Evolutionary conservation across 208 protist species (phyloP).

Genomic region (Angomonas deanei): DNA sequence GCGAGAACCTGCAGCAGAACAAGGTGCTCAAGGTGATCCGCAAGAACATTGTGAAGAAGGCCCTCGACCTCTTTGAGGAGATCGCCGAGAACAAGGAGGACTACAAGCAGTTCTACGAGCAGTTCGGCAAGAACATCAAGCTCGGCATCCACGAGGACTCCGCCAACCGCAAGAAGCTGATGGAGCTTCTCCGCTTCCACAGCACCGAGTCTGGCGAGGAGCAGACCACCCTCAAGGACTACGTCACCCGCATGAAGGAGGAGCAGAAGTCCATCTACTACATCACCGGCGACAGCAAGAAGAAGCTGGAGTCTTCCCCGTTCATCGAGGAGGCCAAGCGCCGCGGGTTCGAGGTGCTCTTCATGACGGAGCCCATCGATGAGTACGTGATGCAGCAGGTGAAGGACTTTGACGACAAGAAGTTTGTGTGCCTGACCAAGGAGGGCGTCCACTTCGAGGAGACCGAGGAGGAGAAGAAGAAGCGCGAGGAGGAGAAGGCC

Average conservation of each 20-base stretch:
- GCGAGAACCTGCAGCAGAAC: conserved; percentile 98
- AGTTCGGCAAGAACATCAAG: conserved; percentile 94
- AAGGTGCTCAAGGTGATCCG: conserved; percentile 95
- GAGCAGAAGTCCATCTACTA: conserved; percentile 89
- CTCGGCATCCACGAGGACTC: conserved; percentile 97
- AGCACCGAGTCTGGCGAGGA: conserved; percentile 62
- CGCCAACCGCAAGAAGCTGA: conserved; percentile 87
- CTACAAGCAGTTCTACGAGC: conserved; percentile 34
- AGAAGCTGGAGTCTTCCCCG: conserved; percentile 66
- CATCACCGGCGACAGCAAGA: conserved; percentile 55
- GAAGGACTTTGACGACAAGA: conserved; percentile 91
- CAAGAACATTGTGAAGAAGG: conserved; percentile 96
- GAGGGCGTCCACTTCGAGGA: conserved; percentile 97
- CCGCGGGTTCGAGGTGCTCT: conserved; percentile 78
- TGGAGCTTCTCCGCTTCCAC: conserved; percentile 93
- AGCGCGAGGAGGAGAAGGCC: conserved; percentile 93
- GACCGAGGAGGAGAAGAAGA: conserved; percentile 97
- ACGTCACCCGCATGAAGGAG: conserved; percentile 89
- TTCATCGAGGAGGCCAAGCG: conserved; percentile 59
- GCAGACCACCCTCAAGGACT: conserved; percentile 78
- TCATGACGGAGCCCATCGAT: conserved; percentile 95
- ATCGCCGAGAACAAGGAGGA: conserved; percentile 81
- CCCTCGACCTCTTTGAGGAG: conserved; percentile 91
- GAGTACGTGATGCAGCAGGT: conserved; percentile 93
- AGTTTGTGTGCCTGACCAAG: conserved; percentile 98